A percentile compares a stretch with the other conserved stretches of the same genome.
phyloP scores from a whole-genome alignment of 2,329 filamentous ascomycete species.

The Fusarium nurragi region DNA sequence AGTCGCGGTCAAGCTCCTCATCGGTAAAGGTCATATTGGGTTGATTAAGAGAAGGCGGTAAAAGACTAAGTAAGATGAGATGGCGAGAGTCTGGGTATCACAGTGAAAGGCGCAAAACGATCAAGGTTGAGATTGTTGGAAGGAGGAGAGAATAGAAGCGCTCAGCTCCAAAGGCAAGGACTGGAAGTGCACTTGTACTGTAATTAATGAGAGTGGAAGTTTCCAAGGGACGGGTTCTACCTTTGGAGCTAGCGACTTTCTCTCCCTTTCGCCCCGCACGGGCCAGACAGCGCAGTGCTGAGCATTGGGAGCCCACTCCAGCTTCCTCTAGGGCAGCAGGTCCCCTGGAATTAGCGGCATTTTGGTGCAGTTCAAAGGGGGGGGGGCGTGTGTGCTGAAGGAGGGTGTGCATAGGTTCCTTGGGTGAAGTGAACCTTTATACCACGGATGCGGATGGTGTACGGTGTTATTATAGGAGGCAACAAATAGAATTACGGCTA shows the following conservation, averaged over 20 bases:
- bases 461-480: not conserved
- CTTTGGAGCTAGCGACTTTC: conserved; percentile 22
- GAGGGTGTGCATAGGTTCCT: conserved; percentile 22
- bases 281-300: not conserved
- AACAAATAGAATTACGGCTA: not conserved
- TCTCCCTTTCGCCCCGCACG: conserved; percentile 27
- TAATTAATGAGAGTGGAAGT: conserved; percentile 37
- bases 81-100: conserved; percentile 2
- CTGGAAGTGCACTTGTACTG: conserved; percentile 7
- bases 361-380: not conserved
- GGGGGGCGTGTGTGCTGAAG: not conserved
- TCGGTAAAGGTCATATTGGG: conserved; percentile 59
- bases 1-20: conserved; percentile 78
- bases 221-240: conserved; percentile 30
- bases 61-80: not conserved
- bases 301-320: not conserved
- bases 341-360: conserved; percentile 31
- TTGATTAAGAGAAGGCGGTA: conserved; percentile 3
- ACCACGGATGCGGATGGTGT: conserved; percentile 2
- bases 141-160: conserved; percentile 3
- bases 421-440: conserved; percentile 11
- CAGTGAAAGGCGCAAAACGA: conserved; percentile 2
- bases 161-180: conserved; percentile 13
- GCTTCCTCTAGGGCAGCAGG: conserved; percentile 21
- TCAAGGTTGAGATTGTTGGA: not conserved